Conservation (phyloP, 768 basidiomycete genomes). For the Lepiota brunneoincarnata region DNA sequence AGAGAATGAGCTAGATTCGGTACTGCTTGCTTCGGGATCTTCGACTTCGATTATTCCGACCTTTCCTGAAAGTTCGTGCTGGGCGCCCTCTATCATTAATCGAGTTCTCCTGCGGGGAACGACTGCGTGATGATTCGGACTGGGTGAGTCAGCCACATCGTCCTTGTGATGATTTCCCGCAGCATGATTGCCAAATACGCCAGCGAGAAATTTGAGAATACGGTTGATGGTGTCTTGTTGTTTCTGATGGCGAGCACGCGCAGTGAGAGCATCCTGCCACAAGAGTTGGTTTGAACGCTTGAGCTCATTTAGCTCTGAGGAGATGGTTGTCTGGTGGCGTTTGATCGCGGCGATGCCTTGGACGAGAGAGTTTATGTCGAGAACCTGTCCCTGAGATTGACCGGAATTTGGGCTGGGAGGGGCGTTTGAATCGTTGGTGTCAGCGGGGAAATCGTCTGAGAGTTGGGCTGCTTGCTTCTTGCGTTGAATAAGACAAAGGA, state of each 20-base stretch:
- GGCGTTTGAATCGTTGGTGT: constrained; percentile 32
- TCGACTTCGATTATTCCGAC: constrained; percentile 25
- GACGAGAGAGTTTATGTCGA: constrained; percentile 79
- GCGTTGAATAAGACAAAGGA: constrained; percentile 83
- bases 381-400: constrained; percentile 45
- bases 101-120: constrained; percentile 50
- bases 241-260: constrained; percentile 80
- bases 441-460: constrained; percentile 33
- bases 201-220: constrained; percentile 92
- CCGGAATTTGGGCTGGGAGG: constrained; percentile 15
- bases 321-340: constrained; percentile 90
- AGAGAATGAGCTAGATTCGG: constrained; percentile 3
- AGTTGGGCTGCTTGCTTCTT: constrained; percentile 63
- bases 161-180: constrained; percentile 26
- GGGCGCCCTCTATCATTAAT: constrained; percentile 67
- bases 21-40: constrained; percentile 15
- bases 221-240: constrained; percentile 96
- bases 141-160: constrained; percentile 22
- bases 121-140: constrained; percentile 32
- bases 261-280: constrained; percentile 88
- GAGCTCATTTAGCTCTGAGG: constrained; percentile 82
- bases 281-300: constrained; percentile 84
- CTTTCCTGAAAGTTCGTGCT: constrained; percentile 33
- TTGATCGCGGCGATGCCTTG: constrained; percentile 85
- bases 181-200: constrained; percentile 72